Evolutionary conservation across 768 basidiomycete species (phyloP).

Genomic region (Boletus rufocinnamomeus): DNA sequence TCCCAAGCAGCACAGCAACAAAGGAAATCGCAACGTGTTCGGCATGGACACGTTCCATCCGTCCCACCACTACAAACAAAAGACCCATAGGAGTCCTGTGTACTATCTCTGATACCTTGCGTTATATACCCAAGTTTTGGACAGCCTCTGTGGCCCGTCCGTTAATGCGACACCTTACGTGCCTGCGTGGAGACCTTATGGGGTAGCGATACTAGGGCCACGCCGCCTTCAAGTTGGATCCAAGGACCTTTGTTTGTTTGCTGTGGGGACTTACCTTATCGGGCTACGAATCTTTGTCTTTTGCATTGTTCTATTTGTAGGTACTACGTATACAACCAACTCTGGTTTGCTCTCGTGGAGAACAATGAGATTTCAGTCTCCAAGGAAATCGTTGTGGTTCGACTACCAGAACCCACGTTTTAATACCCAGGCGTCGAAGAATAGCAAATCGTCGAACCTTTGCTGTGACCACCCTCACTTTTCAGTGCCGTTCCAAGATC

Average conservation of each 20-base stretch:
- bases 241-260: no score
- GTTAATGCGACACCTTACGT: constrained; percentile 4
- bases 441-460: neutral
- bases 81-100: constrained; percentile 11
- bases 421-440: constrained; percentile 3
- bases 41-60: constrained; percentile 31
- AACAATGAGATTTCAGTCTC: constrained; percentile 31
- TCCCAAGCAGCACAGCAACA: constrained; percentile 62
- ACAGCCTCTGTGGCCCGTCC: constrained; percentile 1
- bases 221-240: no score
- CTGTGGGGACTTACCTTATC: constrained; percentile 20
- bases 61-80: constrained; percentile 34
- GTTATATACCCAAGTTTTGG: constrained; percentile 29
- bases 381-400: constrained; percentile 22
- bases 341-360: constrained; percentile 9
- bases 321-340: constrained; percentile 8
- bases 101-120: constrained; percentile 25
- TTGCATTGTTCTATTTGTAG: constrained; percentile 25
- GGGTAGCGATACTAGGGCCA: neutral
- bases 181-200: constrained; percentile 14
- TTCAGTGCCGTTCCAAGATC: neutral
- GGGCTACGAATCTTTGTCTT: constrained; percentile 15
- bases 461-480: neutral
- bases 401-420: neutral
- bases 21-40: constrained; percentile 59